A percentile compares a stretch with the other conserved stretches of the same genome.
Evolutionary conservation across 495 filamentous ascomycete genomes (phyloP).

Genomic region (Amphirosellinia nigrospora): DNA sequence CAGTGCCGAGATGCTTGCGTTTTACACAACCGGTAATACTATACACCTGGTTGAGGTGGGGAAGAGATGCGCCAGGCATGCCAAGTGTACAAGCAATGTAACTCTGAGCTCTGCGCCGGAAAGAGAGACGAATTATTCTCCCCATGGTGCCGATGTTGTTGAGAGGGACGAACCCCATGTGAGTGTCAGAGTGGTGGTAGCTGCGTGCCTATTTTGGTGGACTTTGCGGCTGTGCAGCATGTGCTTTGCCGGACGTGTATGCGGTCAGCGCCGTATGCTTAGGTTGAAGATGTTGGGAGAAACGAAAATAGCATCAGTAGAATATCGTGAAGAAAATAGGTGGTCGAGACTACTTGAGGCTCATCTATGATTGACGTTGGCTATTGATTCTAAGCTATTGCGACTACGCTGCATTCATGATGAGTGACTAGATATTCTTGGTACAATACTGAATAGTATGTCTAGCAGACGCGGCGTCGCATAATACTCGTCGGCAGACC

Average conservation of each 20-base stretch:
- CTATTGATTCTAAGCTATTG: background rate
- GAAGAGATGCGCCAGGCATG: slow-evolving; percentile 20
- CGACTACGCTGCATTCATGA: background rate
- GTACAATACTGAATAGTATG: background rate
- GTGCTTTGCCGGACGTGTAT: slow-evolving; percentile 5
- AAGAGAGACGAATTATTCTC: slow-evolving; percentile 14
- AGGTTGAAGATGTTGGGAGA: slow-evolving; percentile 11
- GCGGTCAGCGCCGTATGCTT: slow-evolving; percentile 24
- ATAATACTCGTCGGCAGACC: background rate
- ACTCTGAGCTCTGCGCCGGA: slow-evolving; percentile 28
- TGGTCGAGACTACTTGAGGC: slow-evolving; percentile 1
- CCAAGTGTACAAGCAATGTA: slow-evolving; percentile 25
- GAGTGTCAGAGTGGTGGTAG: slow-evolving; percentile 23
- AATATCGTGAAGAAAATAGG: slow-evolving; percentile 11
- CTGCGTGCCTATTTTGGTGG: slow-evolving; percentile 24
- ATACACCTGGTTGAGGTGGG: slow-evolving; percentile 22
- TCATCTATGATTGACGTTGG: background rate
- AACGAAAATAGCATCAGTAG: slow-evolving; percentile 22
- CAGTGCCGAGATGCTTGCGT: slow-evolving; percentile 19
- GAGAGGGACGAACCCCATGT: slow-evolving; percentile 13
- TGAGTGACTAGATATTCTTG: background rate
- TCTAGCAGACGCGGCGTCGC: background rate
- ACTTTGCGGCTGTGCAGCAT: slow-evolving; percentile 26
- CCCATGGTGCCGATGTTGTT: slow-evolving; percentile 20
- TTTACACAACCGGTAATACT: background rate